Evolutionary conservation across 23 red algal genomes (phyloP), one percentile per base, ranked within the genome.

Genomic region (Gracilaria caudata): DNA sequence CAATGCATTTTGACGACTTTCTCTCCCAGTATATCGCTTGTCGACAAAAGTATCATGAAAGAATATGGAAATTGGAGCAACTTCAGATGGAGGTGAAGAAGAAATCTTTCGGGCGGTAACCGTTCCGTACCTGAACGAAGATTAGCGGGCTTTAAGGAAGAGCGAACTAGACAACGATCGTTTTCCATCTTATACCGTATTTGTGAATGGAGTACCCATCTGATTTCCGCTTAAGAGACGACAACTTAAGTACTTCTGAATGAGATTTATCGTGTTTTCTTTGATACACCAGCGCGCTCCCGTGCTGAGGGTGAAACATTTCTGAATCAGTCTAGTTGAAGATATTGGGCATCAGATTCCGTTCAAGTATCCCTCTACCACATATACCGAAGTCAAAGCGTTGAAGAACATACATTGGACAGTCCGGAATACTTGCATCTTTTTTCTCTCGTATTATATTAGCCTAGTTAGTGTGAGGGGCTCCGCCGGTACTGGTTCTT

Each of bases 41-140:
- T 47, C 40, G 85, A 25, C 45, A 77, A 89, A 89, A 89, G 34
- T 89, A 89, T 35, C 85, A 89, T 77, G 85, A 89, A 44, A 72
- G 71, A 41, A 46, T 49, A 33, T 72, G 74, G 47, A 89, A 89
- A 60, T 72, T 89, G 20, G 85, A 89, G 54, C 85, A 89, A 79
- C 73, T 89, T 26, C 68, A 89, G 61, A 68, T 57, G 56, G 72
- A 89, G 59, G 29, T 51, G 55, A 75, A 73, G 72, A 86, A 73
- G 47, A 64, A 51, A 57, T 55, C 82, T 4, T 86, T 73, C 14
- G 82, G 82, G 23, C 82, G 82, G 43, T 86, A 73, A 75, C 40
- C 40, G 6, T 29, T 24, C 34, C 25, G 39, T 12, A 47, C 19
- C 19, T 2, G 17, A 16, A 75, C 26, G 0, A 14, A 3, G 61